Evolutionary conservation across 176 grass and related monocot species (phyloP).

Genomic region (Rhynchospora tenuis): DNA sequence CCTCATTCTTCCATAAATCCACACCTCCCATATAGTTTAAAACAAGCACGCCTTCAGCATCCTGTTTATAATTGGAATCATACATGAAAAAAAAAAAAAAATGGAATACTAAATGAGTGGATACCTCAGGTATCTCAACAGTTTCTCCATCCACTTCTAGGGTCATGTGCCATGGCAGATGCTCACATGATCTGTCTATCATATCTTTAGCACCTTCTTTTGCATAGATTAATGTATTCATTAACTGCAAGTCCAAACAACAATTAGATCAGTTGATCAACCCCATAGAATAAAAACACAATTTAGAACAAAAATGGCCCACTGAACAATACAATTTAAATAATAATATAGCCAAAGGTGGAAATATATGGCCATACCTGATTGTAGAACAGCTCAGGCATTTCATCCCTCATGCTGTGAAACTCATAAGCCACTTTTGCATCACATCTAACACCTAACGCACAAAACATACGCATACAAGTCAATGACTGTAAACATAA

Average conservation of each 20-base stretch:
- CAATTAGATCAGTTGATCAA: background rate
- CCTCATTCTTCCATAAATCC: conserved; percentile 83
- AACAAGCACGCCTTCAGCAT: conserved; percentile 91
- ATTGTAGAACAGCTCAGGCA: conserved; percentile 73
- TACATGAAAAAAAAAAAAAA: conserved; percentile 23
- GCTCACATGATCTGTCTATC: conserved; percentile 77
- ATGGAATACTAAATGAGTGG: conserved; percentile 20
- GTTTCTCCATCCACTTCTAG: conserved; percentile 87
- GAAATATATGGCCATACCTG: conserved; percentile 42
- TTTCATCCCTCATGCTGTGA: conserved; percentile 77
- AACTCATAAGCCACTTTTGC: conserved; percentile 95
- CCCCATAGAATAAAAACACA: background rate
- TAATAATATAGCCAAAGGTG: background rate
- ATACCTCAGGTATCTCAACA: conserved; percentile 80
- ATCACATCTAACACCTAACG: conserved; percentile 89
- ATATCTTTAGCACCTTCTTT: conserved; percentile 99
- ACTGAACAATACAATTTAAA: background rate
- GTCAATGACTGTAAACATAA: conserved; percentile 1
- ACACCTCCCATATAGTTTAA: conserved; percentile 99
- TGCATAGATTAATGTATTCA: conserved; percentile 96
- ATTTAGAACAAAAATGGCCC: background rate
- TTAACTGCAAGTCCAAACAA: conserved; percentile 43
- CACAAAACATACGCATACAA: conserved; percentile 18
- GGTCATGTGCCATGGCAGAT: conserved; percentile 83
- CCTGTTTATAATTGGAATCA: conserved; percentile 40